Percentiles rank a stretch among this genome's conserved stretches.
Conservation (phyloP, 2,329 filamentous ascomycete species). For the Drechslerella stenobrocha region DNA sequence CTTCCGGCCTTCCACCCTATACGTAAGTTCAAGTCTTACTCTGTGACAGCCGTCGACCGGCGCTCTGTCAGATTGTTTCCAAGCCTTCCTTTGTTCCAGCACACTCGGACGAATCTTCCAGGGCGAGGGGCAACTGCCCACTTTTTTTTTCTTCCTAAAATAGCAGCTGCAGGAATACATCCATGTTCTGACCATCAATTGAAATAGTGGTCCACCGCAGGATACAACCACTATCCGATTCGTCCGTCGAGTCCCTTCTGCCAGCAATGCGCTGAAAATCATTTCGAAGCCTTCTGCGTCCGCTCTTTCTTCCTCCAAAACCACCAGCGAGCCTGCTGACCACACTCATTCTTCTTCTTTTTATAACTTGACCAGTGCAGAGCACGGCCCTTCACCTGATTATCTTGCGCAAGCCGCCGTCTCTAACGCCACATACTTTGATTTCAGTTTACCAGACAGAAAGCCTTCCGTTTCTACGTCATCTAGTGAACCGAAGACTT, state of each 20-base stretch:
- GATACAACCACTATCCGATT: constrained; percentile 48
- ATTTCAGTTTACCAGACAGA: constrained; percentile 10
- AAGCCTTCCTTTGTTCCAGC: constrained; percentile 32
- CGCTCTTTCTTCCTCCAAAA: constrained; percentile 44
- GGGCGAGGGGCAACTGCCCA: constrained; percentile 8
- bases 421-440: constrained; percentile 22
- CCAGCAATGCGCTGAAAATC: constrained; percentile 34
- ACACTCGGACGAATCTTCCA: constrained; percentile 7
- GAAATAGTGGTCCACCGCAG: constrained; percentile 45
- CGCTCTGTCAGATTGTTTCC: constrained; percentile 28
- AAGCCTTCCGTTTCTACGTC: constrained; percentile 27
- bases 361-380: constrained; percentile 28
- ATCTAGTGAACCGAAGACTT: constrained; percentile 40
- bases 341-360: constrained; percentile 40
- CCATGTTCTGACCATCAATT: constrained; percentile 31
- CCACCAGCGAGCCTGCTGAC: constrained; percentile 45
- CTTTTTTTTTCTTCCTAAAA: constrained; percentile 32
- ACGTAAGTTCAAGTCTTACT: constrained; percentile 47
- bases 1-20: constrained; percentile 43
- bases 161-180: constrained; percentile 28
- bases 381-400: constrained; percentile 33
- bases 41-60: constrained; percentile 33
- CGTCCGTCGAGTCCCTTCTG: constrained; percentile 37
- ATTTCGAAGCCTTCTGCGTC: constrained; percentile 38
- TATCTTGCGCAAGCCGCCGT: constrained; percentile 35